These are phyloP conservation scores for Bacterosira constricta DNA, from an alignment of 108 stramenopile genomes.

Conservation along the genomic window DNA sequence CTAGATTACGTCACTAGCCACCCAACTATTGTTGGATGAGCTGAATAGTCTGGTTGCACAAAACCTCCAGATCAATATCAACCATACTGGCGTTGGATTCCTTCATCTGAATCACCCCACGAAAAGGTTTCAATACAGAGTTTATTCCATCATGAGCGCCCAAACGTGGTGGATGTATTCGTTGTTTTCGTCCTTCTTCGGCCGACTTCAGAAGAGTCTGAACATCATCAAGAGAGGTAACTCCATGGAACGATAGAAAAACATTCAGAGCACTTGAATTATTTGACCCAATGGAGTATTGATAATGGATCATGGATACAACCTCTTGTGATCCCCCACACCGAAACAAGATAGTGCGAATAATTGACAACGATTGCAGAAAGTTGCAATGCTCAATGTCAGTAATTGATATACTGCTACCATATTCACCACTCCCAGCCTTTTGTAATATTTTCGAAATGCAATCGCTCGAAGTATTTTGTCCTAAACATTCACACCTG, in stretches of 20 bases:
- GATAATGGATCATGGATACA: constrained; percentile 8
- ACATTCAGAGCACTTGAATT: no score
- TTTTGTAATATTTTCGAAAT: background rate
- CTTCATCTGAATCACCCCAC: background rate
- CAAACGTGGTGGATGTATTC: background rate
- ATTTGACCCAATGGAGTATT: background rate
- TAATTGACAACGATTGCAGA: constrained; percentile 44
- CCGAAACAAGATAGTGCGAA: constrained; percentile 25
- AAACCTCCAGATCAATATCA: background rate
- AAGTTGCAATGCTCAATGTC: constrained; percentile 29
- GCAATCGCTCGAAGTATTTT: background rate
- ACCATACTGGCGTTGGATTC: background rate
- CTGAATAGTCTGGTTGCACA: constrained; percentile 21
- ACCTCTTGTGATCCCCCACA: constrained; percentile 18
- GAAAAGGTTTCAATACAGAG: constrained; percentile 22
- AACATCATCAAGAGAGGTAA: constrained; percentile 7
- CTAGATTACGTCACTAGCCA: no score
- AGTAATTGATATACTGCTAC: background rate
- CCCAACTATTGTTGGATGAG: no score
- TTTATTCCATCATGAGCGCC: background rate
- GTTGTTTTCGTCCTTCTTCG: background rate
- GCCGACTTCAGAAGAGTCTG: constrained; percentile 17
- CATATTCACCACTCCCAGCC: background rate
- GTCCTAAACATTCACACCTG: constrained; percentile 16
- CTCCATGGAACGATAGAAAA: background rate